Evolutionary conservation across 441 rosid species (phyloP).

Genomic region (Iberis amara): DNA sequence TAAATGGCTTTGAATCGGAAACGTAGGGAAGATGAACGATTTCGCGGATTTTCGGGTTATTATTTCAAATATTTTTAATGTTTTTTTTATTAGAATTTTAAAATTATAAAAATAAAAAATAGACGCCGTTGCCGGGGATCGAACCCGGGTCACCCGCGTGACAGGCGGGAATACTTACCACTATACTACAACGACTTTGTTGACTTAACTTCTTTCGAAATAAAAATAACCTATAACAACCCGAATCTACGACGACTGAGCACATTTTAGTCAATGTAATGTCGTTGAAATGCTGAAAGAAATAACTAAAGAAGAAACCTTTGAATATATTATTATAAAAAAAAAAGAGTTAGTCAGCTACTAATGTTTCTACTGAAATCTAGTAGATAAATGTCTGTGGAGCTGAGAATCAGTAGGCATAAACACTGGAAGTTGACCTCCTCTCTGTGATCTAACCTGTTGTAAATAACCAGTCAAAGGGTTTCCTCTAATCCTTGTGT

Average conservation of each 20-base stretch:
- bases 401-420: constrained; percentile 64
- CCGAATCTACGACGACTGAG: too few species aligned
- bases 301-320: too few species aligned
- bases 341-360: neutral
- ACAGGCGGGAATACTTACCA: constrained; percentile 92
- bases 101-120: neutral
- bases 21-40: constrained; percentile 31
- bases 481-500: constrained; percentile 39
- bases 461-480: constrained; percentile 39
- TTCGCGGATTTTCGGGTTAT: constrained; percentile 27
- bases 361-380: constrained; percentile 35
- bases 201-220: too few species aligned
- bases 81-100: neutral
- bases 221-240: too few species aligned
- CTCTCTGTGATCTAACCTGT: constrained; percentile 65
- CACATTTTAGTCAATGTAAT: too few species aligned
- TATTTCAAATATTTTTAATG: neutral
- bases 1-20: constrained; percentile 32
- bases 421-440: constrained; percentile 80
- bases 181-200: constrained; percentile 71
- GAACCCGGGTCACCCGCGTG: constrained; percentile 36
- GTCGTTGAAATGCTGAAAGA: too few species aligned
- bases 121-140: constrained; percentile 27
- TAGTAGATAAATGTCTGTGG: constrained; percentile 40
- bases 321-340: too few species aligned